Evolutionary conservation across 306 rosid species (phyloP).

Genomic region (Inga oerstediana): DNA sequence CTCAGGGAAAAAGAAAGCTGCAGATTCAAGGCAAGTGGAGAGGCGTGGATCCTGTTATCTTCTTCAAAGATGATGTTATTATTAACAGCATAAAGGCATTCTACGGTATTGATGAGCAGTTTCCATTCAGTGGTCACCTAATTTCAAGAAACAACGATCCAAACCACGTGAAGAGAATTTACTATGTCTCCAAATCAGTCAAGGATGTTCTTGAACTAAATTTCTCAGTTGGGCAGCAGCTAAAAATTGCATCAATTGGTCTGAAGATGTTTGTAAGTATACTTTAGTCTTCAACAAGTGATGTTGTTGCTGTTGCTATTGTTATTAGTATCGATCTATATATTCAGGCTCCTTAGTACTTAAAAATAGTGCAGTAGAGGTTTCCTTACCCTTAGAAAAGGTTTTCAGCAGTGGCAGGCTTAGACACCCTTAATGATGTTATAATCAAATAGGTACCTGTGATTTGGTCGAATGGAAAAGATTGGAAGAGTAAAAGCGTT

Average conservation of each 20-base stretch:
- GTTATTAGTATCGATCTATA: constrained; percentile 26
- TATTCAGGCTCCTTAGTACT: constrained; percentile 6
- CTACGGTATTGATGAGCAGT: constrained; percentile 76
- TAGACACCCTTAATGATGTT: background rate
- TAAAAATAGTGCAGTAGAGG: background rate
- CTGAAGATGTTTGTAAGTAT: constrained; percentile 97
- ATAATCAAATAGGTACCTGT: background rate
- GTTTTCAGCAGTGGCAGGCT: background rate
- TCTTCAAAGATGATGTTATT: constrained; percentile 76
- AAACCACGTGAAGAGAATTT: constrained; percentile 85
- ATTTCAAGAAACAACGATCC: constrained; percentile 80
- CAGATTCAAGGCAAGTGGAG: constrained; percentile 93
- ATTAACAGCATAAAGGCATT: constrained; percentile 75
- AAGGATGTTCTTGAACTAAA: constrained; percentile 89
- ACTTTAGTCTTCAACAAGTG: constrained; percentile 26
- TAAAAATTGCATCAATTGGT: constrained; percentile 92
- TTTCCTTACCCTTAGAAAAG: background rate
- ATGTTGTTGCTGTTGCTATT: background rate
- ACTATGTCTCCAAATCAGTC: constrained; percentile 81
- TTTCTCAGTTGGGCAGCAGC: constrained; percentile 88
- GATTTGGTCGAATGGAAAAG: background rate
- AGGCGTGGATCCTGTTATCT: constrained; percentile 96
- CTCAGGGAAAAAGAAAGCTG: constrained; percentile 69
- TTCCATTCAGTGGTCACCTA: constrained; percentile 83
- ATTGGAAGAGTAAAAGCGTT: background rate